These are phyloP conservation scores for Apostasia shenzhenica DNA, from an alignment of 106 monocot species.

Conservation along the genomic window DNA sequence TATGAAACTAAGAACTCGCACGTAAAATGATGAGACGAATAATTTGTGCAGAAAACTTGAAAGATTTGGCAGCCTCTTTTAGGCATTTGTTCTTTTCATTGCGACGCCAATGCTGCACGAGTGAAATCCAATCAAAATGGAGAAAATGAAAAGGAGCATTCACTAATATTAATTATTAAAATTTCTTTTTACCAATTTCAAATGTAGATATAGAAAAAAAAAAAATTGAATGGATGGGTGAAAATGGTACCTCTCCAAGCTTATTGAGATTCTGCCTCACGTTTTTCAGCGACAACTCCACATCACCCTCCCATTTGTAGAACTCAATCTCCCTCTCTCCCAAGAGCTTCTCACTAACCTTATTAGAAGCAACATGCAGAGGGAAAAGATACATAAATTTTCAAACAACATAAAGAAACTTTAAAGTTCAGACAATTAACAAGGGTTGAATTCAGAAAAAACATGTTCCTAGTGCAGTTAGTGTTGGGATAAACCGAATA, in stretches of 20 bases:
- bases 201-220: neutral
- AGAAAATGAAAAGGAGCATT: neutral
- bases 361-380: neutral
- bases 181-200: no score
- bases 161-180: no score
- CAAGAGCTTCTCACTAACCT: constrained; percentile 70
- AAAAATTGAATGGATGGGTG: neutral
- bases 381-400: no score
- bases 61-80: constrained; percentile 78
- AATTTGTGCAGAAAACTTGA: constrained; percentile 55
- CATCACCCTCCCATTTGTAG: constrained; percentile 86
- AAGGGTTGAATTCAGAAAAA: no score
- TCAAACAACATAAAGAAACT: neutral
- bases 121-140: neutral
- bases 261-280: constrained; percentile 84
- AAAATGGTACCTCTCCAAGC: constrained; percentile 57
- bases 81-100: constrained; percentile 85
- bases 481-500: no score
- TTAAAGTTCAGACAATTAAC: neutral
- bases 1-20: no score
- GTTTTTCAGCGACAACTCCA: constrained; percentile 46
- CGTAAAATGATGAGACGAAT: constrained; percentile 60
- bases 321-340: constrained; percentile 73
- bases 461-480: no score
- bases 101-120: constrained; percentile 80